Evolutionary conservation across 2,329 filamentous ascomycete genomes (phyloP).

Genomic region (Fusarium vanettenii): DNA sequence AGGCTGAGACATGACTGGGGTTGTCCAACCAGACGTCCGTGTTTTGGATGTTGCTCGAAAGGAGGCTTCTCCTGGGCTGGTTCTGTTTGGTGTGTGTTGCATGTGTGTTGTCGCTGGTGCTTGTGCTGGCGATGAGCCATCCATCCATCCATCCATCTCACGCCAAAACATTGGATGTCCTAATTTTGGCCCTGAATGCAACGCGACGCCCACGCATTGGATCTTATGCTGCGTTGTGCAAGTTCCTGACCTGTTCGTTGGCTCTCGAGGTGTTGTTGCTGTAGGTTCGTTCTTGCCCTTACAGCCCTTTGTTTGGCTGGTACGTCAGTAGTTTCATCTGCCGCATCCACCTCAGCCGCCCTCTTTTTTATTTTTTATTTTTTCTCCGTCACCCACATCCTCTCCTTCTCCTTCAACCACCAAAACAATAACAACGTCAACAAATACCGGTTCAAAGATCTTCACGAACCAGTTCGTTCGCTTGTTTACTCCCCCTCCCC

Average conservation of each 20-base stretch:
- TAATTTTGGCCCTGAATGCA: neutral
- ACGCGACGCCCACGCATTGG: neutral
- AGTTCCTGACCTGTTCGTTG: constrained; percentile 5
- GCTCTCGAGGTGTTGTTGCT: constrained; percentile 15
- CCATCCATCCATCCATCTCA: neutral
- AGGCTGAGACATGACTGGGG: constrained; percentile 28
- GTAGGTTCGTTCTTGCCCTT: constrained; percentile 14
- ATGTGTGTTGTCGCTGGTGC: constrained; percentile 17
- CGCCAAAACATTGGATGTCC: neutral
- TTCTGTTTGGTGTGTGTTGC: constrained; percentile 18
- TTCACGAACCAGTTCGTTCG: neutral
- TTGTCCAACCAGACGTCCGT: constrained; percentile 20
- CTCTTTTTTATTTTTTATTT: constrained; percentile 30
- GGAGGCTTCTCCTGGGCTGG: constrained; percentile 20
- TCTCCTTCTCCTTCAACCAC: constrained; percentile 3
- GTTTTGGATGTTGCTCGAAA: constrained; percentile 11
- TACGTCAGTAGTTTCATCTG: constrained; percentile 27
- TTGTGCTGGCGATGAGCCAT: constrained; percentile 26
- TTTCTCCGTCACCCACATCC: constrained; percentile 30
- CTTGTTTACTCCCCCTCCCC: constrained; percentile 22
- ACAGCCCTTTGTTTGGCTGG: constrained; percentile 23
- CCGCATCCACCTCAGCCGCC: constrained; percentile 32
- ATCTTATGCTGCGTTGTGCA: constrained; percentile 1
- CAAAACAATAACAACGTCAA: neutral
- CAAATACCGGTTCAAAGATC: neutral